Base-by-base conservation (phyloP, 2,329 filamentous ascomycete species). In the Talaromyces pinophilus region DNA sequence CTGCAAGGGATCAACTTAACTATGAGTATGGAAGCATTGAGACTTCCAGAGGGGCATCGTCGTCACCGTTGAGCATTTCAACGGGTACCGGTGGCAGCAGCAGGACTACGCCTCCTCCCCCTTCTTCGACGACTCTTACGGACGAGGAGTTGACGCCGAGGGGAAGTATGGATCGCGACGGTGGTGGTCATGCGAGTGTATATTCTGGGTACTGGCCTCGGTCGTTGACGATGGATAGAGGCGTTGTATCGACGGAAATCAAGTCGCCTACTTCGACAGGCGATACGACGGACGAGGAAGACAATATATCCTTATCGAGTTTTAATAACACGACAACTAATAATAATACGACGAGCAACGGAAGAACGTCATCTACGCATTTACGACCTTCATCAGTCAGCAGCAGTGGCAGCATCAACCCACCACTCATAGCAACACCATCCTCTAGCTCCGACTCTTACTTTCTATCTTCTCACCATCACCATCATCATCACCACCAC, bases 211-310 rank as follows among this genome's bases (percentile, higher is more conserved):
- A 62, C n/a, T 65, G 66, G 57, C 35, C 50, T 8, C 55, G 50
- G 15, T 59, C 42, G 17, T 44, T 59, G 55, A 61, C 48, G 30
- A 66, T 66, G 52, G 60, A 67, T 46, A 61, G 59, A 30, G 55
- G 40, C 2, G 33, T 57, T 40, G 54, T 57, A 38, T 57, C 54
- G 19, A 40, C 33, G 40, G 77, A 69, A 71, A 77, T 70, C 70
- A 75, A 83, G 13, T 55, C 33, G 86, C 84, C 40, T 82, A 83
- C 60, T 19, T 52, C 50, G 17, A 86, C 75, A 65, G 84, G 91
- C 73, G 86, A 88, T 44, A 91, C 89, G 30, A 93, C 91, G 3
- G 96, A 96, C 75, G 92, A 96, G 67, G 92, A 96, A 68, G 92
- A 96, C 61, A 79, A 87, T 17, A 80, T 92, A 35, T 88, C 90